These are phyloP conservation scores for Tuber microsphaerosporum DNA, from an alignment of 495 filamentous ascomycete genomes.

Conservation along the genomic window DNA sequence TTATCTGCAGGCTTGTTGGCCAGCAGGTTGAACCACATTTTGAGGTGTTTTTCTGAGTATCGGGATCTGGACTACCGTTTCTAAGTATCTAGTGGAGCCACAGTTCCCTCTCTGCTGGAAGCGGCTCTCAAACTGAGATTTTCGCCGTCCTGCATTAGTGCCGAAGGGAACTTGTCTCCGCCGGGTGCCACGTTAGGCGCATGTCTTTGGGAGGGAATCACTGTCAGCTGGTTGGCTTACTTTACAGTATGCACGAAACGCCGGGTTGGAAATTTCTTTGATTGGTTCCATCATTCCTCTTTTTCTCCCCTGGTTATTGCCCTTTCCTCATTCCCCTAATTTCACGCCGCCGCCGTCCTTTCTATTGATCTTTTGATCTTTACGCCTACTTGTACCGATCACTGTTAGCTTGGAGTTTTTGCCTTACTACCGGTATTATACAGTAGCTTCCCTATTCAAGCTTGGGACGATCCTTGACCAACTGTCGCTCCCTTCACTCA, in stretches of 20 bases:
- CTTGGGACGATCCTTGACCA: neutral
- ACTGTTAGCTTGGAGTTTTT: neutral
- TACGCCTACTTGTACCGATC: neutral
- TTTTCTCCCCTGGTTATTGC: neutral
- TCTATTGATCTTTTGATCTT: neutral
- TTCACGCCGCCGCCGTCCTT: neutral
- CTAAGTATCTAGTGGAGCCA: neutral
- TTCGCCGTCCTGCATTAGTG: neutral
- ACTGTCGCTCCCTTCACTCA: neutral
- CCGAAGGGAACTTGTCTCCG: neutral
- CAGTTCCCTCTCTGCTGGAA: neutral
- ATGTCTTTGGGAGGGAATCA: neutral
- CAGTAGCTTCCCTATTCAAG: neutral
- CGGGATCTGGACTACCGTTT: neutral
- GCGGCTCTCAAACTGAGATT: neutral
- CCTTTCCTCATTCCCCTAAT: neutral
- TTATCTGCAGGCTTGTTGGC: neutral
- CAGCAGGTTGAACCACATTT: neutral
- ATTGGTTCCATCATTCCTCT: too few species aligned
- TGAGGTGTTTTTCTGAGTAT: constrained; percentile 5
- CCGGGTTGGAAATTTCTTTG: neutral
- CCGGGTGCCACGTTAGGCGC: neutral
- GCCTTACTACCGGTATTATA: too few species aligned
- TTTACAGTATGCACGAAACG: neutral
- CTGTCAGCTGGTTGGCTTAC: neutral